Base-by-base conservation (phyloP, 73 alveolate species). In the Diophrys sp. region DNA sequence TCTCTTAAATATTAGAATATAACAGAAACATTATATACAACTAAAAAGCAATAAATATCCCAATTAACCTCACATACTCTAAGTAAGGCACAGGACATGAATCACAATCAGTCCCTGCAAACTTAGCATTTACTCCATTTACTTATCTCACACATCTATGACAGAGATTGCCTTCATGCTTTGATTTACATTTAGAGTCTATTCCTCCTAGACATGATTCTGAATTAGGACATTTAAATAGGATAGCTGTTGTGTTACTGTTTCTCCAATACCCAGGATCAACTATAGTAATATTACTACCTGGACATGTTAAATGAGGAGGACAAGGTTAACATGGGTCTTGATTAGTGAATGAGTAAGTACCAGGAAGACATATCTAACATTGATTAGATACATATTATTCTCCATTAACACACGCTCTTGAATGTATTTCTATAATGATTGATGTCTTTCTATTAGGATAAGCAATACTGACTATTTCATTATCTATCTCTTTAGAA, bases 261-360 rank as follows among this genome's bases (percentile, higher is more conserved):
- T 11, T 29, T 62, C 72, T 62, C 72, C 72, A 62, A 62, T 14
- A 62, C 32, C 72, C 72, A 14, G 26, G 26, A 14, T 62, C 72
- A 2, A 62, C 31, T 14, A 14, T 11, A 14, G n/a, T 62, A 2
- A 25, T n/a, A 2, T 14, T 29, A 2, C 72, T 29, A 11, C 72
- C 72, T 11, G 72, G 72, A 62, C 72, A 62, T 2, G 32, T 62
- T 2, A 8, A 14, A 25, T 62, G 72, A 14, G 5, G 31, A 5
- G 72, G 72, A 25, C 72, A 62, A 23, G 26, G 72, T 29, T 62
- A 2, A 25, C 72, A 62, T n/a, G 26, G 31, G 8, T 5, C 72
- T 14, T 62, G 14, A n/a, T 14, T 14, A 62, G 5, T n/a, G 14
- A 62, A 62, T 2, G 72, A 62, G n/a, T 23, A 62, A 14, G 72